Evolutionary conservation across 306 rosid species (phyloP), one percentile per base, ranked within the genome.

Genomic region (Sicyos edulis): DNA sequence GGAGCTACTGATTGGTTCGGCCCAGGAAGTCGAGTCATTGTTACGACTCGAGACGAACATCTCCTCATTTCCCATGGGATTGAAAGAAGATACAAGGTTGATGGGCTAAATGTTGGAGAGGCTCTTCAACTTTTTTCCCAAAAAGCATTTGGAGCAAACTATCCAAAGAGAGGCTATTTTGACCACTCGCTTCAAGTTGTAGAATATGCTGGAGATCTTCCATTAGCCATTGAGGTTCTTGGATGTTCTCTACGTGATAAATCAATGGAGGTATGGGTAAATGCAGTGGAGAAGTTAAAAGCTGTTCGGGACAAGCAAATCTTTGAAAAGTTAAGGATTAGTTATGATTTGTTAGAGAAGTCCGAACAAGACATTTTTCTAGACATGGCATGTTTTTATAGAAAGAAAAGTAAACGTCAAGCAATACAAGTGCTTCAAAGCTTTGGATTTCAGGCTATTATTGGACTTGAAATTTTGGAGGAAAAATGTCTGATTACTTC

Each of bases 351-450:
- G 47, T 26, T 75, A n/a, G 62, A 40, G 6, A 6, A 37, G 10
- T 34, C 37, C 6, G 73, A 65, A 32, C 49, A 75, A n/a, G 42
- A 52, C 44, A 2, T 22, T 6, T 75, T 75, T 21, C 29, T 75
- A 49, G 78, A 74, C 24, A 40, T 75, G 54, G 73, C 72, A 37
- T 75, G 72, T 64, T 75, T 75, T 47, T 75, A 63, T 34, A 53
- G 54, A 14, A 53, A 66, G 21, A 61, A 32, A 15, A 47, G 58
- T 11, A 64, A 64, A 52, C 22, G 24, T 34, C 42, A 24, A 53
- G 78, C 56, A 51, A 75, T 21, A 12, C 54, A 63, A 52, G 3
- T 64, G 9, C 10, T 75, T n/a, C 40, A 13, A 5, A 21, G n/a
- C 55, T 75, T 69, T 8, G 44, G 54, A 5, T 68, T 76, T 47